phyloP scores from a whole-genome alignment of 78 protist species.

The Trichosphaerium sp. region DNA sequence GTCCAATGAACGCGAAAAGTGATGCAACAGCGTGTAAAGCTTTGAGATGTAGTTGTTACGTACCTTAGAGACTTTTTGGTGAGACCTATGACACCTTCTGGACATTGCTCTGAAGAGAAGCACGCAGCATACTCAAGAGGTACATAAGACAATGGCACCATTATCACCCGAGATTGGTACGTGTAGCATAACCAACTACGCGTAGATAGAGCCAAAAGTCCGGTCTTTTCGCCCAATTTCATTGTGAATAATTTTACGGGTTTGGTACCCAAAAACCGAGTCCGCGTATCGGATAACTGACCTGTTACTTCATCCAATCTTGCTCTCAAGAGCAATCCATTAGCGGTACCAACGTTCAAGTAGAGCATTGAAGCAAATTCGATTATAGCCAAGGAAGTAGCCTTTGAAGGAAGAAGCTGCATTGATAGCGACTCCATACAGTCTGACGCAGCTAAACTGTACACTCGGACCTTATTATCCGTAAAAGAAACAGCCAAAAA shows the following conservation, averaged over 20 bases:
- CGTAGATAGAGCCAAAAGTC: conserved; percentile 80
- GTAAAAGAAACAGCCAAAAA: conserved; percentile 55
- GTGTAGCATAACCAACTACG: conserved; percentile 77
- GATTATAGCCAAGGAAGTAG: not conserved
- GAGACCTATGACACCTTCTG: conserved; percentile 86
- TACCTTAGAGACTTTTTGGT: conserved; percentile 50
- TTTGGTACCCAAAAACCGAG: conserved; percentile 64
- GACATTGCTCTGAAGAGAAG: conserved; percentile 78
- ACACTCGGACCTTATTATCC: conserved; percentile 65
- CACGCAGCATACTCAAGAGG: conserved; percentile 69
- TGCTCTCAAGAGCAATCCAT: conserved; percentile 85
- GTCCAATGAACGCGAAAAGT: no score
- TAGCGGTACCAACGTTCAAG: conserved; percentile 74
- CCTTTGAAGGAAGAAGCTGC: conserved; percentile 10
- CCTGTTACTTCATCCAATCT: conserved; percentile 72
- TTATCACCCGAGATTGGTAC: conserved; percentile 8
- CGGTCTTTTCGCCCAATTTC: conserved; percentile 17
- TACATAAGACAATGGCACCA: conserved; percentile 65
- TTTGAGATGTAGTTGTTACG: not conserved
- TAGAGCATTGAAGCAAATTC: no score
- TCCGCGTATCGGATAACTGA: conserved; percentile 69
- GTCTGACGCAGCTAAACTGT: conserved; percentile 74
- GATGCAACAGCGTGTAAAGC: no score
- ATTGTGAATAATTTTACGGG: conserved; percentile 57
- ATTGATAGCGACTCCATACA: conserved; percentile 52